Conservation (phyloP, 345 rosid genomes). For the Triadica sebifera region DNA sequence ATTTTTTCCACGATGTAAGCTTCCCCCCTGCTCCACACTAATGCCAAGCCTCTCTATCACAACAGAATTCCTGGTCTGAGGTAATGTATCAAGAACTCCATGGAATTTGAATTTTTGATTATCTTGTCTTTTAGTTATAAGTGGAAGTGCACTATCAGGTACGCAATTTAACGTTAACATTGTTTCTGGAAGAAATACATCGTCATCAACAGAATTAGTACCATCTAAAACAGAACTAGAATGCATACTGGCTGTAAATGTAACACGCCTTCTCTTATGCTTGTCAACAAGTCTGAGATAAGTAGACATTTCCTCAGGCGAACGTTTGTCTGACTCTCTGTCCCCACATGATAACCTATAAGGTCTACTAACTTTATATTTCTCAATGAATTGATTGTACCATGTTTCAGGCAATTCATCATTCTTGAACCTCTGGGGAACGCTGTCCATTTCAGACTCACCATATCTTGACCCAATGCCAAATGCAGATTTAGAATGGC, state of each 20-base stretch:
- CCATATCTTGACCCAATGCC: slow-evolving; percentile 44
- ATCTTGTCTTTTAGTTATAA: slow-evolving; percentile 35
- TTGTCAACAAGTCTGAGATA: slow-evolving; percentile 55
- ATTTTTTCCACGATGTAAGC: slow-evolving; percentile 50
- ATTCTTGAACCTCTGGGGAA: slow-evolving; percentile 59
- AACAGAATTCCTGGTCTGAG: slow-evolving; percentile 68
- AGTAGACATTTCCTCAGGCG: slow-evolving; percentile 70
- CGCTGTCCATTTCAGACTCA: slow-evolving; percentile 53
- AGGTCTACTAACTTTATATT: slow-evolving; percentile 51
- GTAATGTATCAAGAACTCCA: slow-evolving; percentile 74
- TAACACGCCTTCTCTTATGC: slow-evolving; percentile 70
- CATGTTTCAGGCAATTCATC: slow-evolving; percentile 90
- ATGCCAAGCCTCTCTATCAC: slow-evolving; percentile 87
- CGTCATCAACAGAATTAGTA: slow-evolving; percentile 49
- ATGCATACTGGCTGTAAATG: slow-evolving; percentile 41
- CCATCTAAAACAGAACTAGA: slow-evolving; percentile 46
- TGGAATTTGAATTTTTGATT: slow-evolving; percentile 49
- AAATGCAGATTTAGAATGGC: slow-evolving; percentile 46
- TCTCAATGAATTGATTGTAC: slow-evolving; percentile 76
- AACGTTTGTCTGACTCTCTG: slow-evolving; percentile 66
- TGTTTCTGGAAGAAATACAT: slow-evolving; percentile 70
- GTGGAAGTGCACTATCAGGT: slow-evolving; percentile 70
- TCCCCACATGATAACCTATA: slow-evolving; percentile 52
- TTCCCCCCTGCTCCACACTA: slow-evolving; percentile 70
- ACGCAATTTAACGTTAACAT: slow-evolving; percentile 76